Evolutionary conservation across 495 filamentous ascomycete species (phyloP).

Genomic region (Penicillium paxilli): DNA sequence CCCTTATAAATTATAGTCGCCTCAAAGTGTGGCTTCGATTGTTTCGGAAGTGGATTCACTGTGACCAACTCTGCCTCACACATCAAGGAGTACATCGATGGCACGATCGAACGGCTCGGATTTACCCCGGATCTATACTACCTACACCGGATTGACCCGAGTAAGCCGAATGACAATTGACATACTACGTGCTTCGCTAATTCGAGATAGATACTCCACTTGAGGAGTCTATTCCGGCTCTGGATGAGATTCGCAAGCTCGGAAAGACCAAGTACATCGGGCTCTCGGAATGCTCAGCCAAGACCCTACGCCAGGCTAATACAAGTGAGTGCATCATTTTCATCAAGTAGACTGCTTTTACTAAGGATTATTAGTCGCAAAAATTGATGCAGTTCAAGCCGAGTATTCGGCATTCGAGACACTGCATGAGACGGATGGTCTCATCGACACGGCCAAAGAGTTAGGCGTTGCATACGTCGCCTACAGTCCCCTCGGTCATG

Average conservation of each 20-base stretch:
- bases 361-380: constrained; percentile 38
- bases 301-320: constrained; percentile 44
- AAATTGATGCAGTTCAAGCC: constrained; percentile 51
- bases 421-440: constrained; percentile 41
- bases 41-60: constrained; percentile 22
- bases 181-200: not conserved
- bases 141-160: constrained; percentile 42
- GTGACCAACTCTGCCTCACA: constrained; percentile 50
- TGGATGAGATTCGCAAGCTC: constrained; percentile 44
- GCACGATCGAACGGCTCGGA: constrained; percentile 50
- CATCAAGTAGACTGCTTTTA: no score
- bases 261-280: constrained; percentile 52
- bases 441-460: constrained; percentile 42
- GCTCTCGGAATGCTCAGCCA: constrained; percentile 46
- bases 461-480: constrained; percentile 45
- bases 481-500: constrained; percentile 47
- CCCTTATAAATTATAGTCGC: constrained; percentile 31
- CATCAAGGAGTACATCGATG: constrained; percentile 53
- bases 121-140: constrained; percentile 49
- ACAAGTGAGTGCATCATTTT: no score
- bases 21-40: constrained; percentile 47
- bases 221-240: constrained; percentile 45
- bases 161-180: constrained; percentile 22
- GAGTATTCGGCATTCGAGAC: constrained; percentile 55
- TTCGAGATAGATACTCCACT: constrained; percentile 45